phyloP scores from a whole-genome alignment of 192 early-diverging fungal species.

The Backusella morwellensis region DNA sequence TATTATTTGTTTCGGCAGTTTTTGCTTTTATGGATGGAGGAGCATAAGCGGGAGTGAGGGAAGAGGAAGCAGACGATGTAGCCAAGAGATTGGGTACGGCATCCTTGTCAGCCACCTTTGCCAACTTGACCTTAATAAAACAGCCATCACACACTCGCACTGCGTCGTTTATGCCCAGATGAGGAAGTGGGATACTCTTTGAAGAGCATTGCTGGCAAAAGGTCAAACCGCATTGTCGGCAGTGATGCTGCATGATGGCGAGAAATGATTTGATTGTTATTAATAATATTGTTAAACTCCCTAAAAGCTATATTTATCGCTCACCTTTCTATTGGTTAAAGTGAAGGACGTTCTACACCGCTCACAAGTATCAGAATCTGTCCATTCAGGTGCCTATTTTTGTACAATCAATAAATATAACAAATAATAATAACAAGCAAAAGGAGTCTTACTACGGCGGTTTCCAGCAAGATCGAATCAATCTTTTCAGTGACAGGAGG shows the following conservation, averaged over 20 bases:
- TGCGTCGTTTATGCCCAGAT: slow-evolving; percentile 81
- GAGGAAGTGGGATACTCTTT: slow-evolving; percentile 79
- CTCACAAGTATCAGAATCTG: slow-evolving; percentile 91
- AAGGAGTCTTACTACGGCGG: slow-evolving; percentile 63
- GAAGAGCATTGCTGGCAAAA: slow-evolving; percentile 94
- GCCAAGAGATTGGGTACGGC: neutral
- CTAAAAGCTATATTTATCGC: neutral
- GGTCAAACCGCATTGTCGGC: slow-evolving; percentile 92
- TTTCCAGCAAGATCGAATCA: slow-evolving; percentile 76
- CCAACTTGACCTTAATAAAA: slow-evolving; percentile 59
- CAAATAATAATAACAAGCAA: neutral
- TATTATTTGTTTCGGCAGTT: neutral
- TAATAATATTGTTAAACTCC: neutral
- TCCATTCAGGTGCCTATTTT: slow-evolving; percentile 91
- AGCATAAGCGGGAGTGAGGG: neutral
- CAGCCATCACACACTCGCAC: slow-evolving; percentile 97
- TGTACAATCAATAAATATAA: neutral
- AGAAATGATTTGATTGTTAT: neutral
- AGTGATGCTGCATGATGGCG: slow-evolving; percentile 74
- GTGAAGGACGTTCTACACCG: slow-evolving; percentile 92
- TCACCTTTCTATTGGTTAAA: slow-evolving; percentile 85
- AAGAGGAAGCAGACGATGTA: neutral
- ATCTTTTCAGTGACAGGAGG: slow-evolving; percentile 65
- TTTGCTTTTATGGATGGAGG: neutral
- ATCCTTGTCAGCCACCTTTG: slow-evolving; percentile 28